These are phyloP conservation scores for Oryza nivara DNA, from an alignment of 176 grass and related monocot species.

Conservation along the genomic window DNA sequence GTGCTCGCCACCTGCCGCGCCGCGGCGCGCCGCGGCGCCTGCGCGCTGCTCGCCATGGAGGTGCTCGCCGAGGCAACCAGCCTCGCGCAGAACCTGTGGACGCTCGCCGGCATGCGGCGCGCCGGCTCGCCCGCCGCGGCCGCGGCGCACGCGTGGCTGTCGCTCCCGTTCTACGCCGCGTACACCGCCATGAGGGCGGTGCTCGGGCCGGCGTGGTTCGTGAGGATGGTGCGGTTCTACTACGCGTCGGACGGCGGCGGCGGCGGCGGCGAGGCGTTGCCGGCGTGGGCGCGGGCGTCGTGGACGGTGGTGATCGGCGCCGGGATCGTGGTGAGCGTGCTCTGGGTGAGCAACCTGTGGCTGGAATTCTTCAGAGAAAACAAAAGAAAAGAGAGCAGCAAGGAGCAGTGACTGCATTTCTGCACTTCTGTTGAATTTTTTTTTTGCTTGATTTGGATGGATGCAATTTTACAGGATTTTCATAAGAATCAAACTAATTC, in stretches of 20 bases:
- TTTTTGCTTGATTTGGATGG: background rate
- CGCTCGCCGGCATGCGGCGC: slow-evolving; percentile 56
- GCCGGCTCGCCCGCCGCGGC: slow-evolving; percentile 40
- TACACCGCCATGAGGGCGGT: slow-evolving; percentile 69
- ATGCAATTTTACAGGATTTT: no score
- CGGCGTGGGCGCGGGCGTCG: slow-evolving; percentile 59
- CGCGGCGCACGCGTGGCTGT: slow-evolving; percentile 34
- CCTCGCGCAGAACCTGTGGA: slow-evolving; percentile 74
- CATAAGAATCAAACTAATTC: background rate
- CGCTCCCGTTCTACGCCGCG: slow-evolving; percentile 69
- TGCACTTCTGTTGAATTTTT: background rate
- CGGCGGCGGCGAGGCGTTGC: slow-evolving; percentile 37
- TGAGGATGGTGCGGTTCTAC: slow-evolving; percentile 59
- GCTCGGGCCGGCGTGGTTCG: slow-evolving; percentile 58
- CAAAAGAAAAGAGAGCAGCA: slow-evolving; percentile 25
- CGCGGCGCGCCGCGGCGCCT: slow-evolving; percentile 54
- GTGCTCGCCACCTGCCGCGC: slow-evolving; percentile 71
- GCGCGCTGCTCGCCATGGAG: slow-evolving; percentile 56
- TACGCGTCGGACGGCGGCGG: background rate
- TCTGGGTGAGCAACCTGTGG: slow-evolving; percentile 85
- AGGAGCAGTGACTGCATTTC: slow-evolving; percentile 8
- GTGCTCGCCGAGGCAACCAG: slow-evolving; percentile 71
- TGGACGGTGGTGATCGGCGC: slow-evolving; percentile 75
- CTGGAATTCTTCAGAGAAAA: slow-evolving; percentile 53
- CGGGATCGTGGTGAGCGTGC: slow-evolving; percentile 62